A percentile compares a stretch with the other conserved stretches of the same genome.
Evolutionary conservation across 805 yeast genomes (phyloP).

Genomic region (Candida namnaoensis): DNA sequence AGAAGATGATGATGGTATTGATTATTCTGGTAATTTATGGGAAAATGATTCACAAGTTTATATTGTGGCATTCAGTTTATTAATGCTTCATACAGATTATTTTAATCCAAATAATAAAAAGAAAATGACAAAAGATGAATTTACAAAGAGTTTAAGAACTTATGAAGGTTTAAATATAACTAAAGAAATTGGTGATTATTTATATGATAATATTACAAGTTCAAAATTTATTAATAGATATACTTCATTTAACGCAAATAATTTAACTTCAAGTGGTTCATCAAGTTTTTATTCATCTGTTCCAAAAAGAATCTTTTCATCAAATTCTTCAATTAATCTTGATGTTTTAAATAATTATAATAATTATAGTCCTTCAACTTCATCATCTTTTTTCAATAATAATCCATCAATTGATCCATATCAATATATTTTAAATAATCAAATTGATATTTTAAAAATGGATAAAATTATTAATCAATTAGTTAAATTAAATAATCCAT

Average conservation of each 20-base stretch:
- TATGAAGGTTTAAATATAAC: conserved; percentile 18
- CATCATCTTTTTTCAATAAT: conserved; percentile 15
- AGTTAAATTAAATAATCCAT: conserved; percentile 5
- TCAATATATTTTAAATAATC: conserved; percentile 22
- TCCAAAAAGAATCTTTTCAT: conserved; percentile 16
- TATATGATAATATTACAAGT: conserved; percentile 58
- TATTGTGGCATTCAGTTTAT: conserved; percentile 51
- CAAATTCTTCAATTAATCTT: conserved; percentile 14
- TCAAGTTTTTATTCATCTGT: conserved; percentile 4
- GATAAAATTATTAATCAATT: conserved; percentile 6
- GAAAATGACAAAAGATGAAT: conserved; percentile 61
- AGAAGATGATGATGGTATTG: background rate
- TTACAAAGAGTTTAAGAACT: conserved; percentile 34
- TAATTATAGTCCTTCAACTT: conserved; percentile 10
- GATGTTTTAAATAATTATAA: conserved; percentile 3
- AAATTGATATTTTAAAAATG: conserved; percentile 14
- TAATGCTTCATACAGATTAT: conserved; percentile 68
- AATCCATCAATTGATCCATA: conserved; percentile 24
- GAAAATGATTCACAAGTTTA: conserved; percentile 44
- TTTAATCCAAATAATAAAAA: conserved; percentile 59
- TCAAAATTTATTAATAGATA: conserved; percentile 44
- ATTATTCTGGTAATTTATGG: conserved; percentile 18
- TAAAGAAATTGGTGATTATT: conserved; percentile 41
- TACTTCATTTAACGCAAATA: no score
- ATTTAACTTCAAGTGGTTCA: no score